Evolutionary conservation across 495 filamentous ascomycete genomes (phyloP).

Genomic region (Astrocystis sublimbata): DNA sequence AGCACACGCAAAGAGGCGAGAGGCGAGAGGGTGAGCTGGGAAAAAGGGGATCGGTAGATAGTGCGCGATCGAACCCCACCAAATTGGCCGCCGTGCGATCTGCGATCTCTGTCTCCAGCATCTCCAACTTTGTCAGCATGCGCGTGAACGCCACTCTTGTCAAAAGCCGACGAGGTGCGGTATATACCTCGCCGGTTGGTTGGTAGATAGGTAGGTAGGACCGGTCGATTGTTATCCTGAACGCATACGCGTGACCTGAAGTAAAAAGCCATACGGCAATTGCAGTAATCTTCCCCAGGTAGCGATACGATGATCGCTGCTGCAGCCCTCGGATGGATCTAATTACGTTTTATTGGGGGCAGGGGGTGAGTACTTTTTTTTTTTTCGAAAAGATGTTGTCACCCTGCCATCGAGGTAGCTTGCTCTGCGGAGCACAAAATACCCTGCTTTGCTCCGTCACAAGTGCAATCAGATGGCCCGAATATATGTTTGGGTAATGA

Average conservation of each 20-base stretch:
- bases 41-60: too few relatives aligned
- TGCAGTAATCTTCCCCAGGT: constrained; percentile 9
- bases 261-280: background rate
- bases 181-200: too few relatives aligned
- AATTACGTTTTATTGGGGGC: background rate
- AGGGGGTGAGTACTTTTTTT: too few relatives aligned
- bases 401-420: background rate
- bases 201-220: constrained; percentile 9
- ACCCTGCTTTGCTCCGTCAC: background rate
- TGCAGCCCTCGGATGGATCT: background rate
- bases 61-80: background rate
- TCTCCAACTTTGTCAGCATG: constrained; percentile 8
- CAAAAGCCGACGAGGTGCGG: background rate
- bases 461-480: background rate
- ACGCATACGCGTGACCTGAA: background rate
- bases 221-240: constrained; percentile 1
- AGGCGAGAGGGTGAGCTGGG: too few relatives aligned
- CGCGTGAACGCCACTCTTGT: constrained; percentile 2
- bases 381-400: background rate
- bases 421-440: background rate
- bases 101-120: background rate
- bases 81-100: constrained; percentile 4
- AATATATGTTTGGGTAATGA: background rate
- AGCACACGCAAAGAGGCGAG: too few relatives aligned
- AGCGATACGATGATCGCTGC: constrained; percentile 1